phyloP scores from a whole-genome alignment of 192 early-diverging fungal genomes.

The Linderina pennispora region DNA sequence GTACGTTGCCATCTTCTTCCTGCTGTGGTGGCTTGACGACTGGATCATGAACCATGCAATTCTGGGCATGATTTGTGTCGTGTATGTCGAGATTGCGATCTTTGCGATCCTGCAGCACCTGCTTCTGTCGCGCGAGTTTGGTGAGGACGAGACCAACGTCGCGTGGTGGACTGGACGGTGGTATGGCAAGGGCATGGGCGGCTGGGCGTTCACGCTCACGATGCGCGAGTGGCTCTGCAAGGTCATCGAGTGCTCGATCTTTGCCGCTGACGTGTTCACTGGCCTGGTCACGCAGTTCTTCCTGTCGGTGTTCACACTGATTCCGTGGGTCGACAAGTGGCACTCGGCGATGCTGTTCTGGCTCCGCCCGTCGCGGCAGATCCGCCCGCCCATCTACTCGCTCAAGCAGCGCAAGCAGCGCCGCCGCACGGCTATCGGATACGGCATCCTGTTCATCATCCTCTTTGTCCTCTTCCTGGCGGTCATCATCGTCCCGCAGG shows the following conservation, averaged over 20 bases:
- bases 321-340: slow-evolving; percentile 66
- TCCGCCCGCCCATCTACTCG: slow-evolving; percentile 67
- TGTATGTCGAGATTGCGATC: slow-evolving; percentile 62
- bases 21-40: slow-evolving; percentile 61
- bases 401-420: slow-evolving; percentile 58
- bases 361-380: slow-evolving; percentile 74
- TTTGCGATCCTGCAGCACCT: slow-evolving; percentile 63
- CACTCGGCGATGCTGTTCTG: slow-evolving; percentile 82
- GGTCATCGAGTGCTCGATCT: slow-evolving; percentile 76
- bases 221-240: slow-evolving; percentile 79
- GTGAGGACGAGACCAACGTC: slow-evolving; percentile 73
- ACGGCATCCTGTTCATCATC: slow-evolving; percentile 61
- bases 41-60: slow-evolving; percentile 59
- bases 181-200: slow-evolving; percentile 67
- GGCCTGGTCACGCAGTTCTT: slow-evolving; percentile 75
- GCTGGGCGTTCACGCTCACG: slow-evolving; percentile 61
- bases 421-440: slow-evolving; percentile 56
- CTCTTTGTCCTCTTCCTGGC: slow-evolving; percentile 58
- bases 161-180: slow-evolving; percentile 87
- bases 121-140: slow-evolving; percentile 75
- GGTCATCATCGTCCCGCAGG: slow-evolving; percentile 58
- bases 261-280: slow-evolving; percentile 71
- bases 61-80: slow-evolving; percentile 58
- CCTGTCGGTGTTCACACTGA: slow-evolving; percentile 61
- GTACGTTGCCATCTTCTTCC: slow-evolving; percentile 56